Base-by-base conservation (phyloP, 2,329 filamentous ascomycete species). In the Sclerotinia nivalis region DNA sequence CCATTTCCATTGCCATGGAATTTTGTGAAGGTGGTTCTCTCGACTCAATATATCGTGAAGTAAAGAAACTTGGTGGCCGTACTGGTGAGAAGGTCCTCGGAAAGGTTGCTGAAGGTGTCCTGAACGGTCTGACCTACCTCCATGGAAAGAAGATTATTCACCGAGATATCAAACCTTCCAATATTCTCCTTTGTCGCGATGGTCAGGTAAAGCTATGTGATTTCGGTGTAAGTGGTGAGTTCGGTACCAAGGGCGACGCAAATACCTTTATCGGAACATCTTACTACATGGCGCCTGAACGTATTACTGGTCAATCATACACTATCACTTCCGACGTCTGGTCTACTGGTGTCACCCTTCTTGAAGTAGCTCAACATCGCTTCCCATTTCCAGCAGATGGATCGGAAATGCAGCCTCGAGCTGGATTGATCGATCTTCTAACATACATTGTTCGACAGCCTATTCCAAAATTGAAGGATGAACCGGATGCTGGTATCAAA, bases 201-300 rank as follows among this genome's bases (percentile, higher is more conserved):
- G 96, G 96, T 47, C 92, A 97, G 76, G 95, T 99, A 74, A 99
- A 99, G 82, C 88, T 99, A 22, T 99, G 96, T 82, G 96, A 99
- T 82, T 99, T 99, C 79, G 96, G 96, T 76, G 96, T 99, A 61
- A 97, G 92, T 71, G 96, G 96, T 74, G 96, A 98, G 80, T 98
- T 98, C 78, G 96, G 96, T 74, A 99, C 96, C 64, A 98, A 99
- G 81, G 96, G 96, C 68, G 96, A 98, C 79, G 96, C 96, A 74
- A 97, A 98, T 80, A 99, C 96, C 0, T 99, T 99, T 78, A 99
- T 99, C 78, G 96, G 96, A 73, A 99, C 96, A 18, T 97, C 93
- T 72, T 99, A 98, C 80, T 99, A 99, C 84, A 99, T 99, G 96
- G 96, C 96, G 5, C 96, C 96, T 0, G 96, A 99, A 81, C 91